These are phyloP conservation scores for Cyclotella kingstonii DNA, from an alignment of 108 stramenopile species.

Conservation along the genomic window DNA sequence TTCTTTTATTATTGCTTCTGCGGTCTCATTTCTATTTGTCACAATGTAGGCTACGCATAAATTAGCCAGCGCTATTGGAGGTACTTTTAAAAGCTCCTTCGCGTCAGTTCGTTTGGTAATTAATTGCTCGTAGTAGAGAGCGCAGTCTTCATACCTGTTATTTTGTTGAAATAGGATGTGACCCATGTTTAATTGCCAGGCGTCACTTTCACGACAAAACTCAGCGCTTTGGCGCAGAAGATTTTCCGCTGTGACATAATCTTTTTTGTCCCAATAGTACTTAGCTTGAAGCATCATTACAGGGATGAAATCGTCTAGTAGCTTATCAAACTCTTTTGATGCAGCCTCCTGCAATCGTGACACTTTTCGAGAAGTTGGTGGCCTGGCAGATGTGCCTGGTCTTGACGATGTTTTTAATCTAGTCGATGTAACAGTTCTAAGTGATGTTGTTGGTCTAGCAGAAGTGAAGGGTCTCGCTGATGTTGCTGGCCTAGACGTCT, in stretches of 20 bases:
- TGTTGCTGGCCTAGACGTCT: neutral
- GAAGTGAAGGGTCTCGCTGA: constrained; percentile 11
- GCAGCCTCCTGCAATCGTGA: constrained; percentile 3
- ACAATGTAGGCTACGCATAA: constrained; percentile 88
- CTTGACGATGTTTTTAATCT: neutral
- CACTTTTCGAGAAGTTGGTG: constrained; percentile 5
- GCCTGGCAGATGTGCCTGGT: constrained; percentile 18
- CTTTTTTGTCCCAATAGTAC: constrained; percentile 85
- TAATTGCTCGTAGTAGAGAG: constrained; percentile 80
- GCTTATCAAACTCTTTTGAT: constrained; percentile 62
- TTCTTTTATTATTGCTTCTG: constrained; percentile 79
- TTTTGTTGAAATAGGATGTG: constrained; percentile 79
- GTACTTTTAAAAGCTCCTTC: constrained; percentile 58
- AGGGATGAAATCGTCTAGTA: constrained; percentile 69
- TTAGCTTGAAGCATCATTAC: constrained; percentile 78
- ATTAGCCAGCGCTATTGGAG: constrained; percentile 88
- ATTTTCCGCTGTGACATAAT: constrained; percentile 77
- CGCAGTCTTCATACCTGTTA: constrained; percentile 76
- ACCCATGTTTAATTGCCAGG: constrained; percentile 82
- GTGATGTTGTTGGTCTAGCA: constrained; percentile 14
- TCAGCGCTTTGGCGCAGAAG: constrained; percentile 75
- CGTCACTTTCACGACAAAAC: constrained; percentile 75
- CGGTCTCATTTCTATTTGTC: constrained; percentile 81
- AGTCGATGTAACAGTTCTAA: constrained; percentile 38
- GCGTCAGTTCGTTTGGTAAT: constrained; percentile 32